Conservation (phyloP, 768 basidiomycete genomes). For the Candolleomyces efflorescens region DNA sequence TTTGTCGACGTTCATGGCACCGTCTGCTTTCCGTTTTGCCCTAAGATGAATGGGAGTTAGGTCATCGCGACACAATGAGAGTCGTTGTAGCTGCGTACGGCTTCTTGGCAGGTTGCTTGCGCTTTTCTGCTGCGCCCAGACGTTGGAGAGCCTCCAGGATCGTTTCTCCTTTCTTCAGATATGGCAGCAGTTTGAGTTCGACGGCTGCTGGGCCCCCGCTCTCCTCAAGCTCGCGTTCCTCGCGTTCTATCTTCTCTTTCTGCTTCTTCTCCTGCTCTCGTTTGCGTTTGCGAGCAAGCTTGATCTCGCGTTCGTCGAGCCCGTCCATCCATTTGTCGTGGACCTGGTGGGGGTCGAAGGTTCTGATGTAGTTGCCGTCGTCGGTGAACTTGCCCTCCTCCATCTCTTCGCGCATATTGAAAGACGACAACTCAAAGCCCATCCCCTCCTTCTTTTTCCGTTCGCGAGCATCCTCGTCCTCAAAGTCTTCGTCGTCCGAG, state of each 20-base stretch:
- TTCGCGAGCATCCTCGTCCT: conserved; percentile 77
- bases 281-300: conserved; percentile 72
- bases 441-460: conserved; percentile 72
- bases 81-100: conserved; percentile 19
- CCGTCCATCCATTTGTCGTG: conserved; percentile 98
- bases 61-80: neutral
- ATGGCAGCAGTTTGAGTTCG: conserved; percentile 62
- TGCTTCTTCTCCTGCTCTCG: conserved; percentile 71
- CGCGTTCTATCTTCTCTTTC: conserved; percentile 60
- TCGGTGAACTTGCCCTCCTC: conserved; percentile 96
- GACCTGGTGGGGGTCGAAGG: conserved; percentile 84
- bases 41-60: neutral
- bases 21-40: conserved; percentile 26
- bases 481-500: conserved; percentile 35
- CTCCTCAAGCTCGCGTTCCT: conserved; percentile 69
- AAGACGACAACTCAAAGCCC: conserved; percentile 91
- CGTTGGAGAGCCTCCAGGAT: conserved; percentile 87
- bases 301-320: conserved; percentile 80
- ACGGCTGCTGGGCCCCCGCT: conserved; percentile 61
- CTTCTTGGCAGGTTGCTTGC: conserved; percentile 31
- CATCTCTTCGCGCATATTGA: conserved; percentile 99
- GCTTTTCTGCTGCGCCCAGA: conserved; percentile 67
- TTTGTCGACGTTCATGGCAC: conserved; percentile 52
- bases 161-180: conserved; percentile 87
- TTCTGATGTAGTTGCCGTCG: conserved; percentile 84